phyloP scores from a whole-genome alignment of 768 basidiomycete species.

The Mycena galopus region DNA sequence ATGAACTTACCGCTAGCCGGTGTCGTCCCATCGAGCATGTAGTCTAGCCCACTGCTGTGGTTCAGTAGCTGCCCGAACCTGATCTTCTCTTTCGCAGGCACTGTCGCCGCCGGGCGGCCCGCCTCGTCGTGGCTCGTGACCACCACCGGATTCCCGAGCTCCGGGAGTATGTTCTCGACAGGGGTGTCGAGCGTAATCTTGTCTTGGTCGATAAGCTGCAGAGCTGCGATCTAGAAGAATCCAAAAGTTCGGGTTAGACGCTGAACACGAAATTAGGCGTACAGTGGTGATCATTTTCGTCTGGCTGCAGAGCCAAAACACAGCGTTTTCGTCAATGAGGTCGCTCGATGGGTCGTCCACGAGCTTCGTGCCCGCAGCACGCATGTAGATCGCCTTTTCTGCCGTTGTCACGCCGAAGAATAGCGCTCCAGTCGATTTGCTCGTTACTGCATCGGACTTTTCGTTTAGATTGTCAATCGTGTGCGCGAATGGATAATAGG shows the following conservation, averaged over 20 bases:
- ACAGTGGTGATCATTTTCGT: constrained; percentile 23
- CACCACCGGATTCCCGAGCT: constrained; percentile 44
- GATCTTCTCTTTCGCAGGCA: constrained; percentile 41
- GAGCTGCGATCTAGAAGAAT: constrained; percentile 41
- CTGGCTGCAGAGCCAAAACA: constrained; percentile 26
- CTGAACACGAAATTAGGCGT: not conserved
- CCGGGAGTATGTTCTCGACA: constrained; percentile 44
- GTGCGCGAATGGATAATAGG: not conserved
- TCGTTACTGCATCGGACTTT: constrained; percentile 4
- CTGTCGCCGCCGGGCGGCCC: constrained; percentile 10
- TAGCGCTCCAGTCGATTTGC: constrained; percentile 7
- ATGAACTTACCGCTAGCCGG: not conserved
- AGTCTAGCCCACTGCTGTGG: constrained; percentile 48
- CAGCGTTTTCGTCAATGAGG: constrained; percentile 6
- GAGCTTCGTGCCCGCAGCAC: not conserved
- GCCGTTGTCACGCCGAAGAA: constrained; percentile 14
- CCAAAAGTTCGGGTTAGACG: not conserved
- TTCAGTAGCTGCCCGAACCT: constrained; percentile 46
- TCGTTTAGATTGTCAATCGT: too few species aligned
- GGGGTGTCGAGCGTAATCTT: constrained; percentile 42
- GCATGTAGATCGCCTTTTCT: constrained; percentile 4
- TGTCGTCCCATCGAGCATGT: constrained; percentile 25
- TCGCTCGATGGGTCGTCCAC: constrained; percentile 5
- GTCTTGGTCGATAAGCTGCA: constrained; percentile 48
- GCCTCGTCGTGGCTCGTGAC: constrained; percentile 35